Evolutionary conservation across 345 rosid species (phyloP).

Genomic region (Stellera chamaejasme): DNA sequence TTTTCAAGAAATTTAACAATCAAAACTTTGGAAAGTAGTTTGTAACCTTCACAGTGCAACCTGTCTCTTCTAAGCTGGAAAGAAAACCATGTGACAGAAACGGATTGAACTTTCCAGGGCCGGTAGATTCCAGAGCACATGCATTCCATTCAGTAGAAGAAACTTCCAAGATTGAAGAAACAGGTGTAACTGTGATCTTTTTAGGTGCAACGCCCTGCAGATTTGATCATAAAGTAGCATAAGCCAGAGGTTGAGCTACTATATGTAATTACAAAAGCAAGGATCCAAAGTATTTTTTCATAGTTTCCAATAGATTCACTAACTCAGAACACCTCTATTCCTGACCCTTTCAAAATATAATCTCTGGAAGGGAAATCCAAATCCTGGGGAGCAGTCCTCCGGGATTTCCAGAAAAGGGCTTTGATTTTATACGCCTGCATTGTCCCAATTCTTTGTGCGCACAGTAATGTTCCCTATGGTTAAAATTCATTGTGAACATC

Average conservation of each 20-base stretch:
- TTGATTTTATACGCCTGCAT: slow-evolving; percentile 23
- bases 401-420: slow-evolving; percentile 77
- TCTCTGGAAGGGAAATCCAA: slow-evolving; percentile 40
- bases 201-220: slow-evolving; percentile 35
- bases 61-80: slow-evolving; percentile 76
- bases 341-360: slow-evolving; percentile 42
- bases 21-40: slow-evolving; percentile 1
- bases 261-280: background rate
- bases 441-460: slow-evolving; percentile 16
- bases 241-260: background rate
- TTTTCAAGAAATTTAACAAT: background rate
- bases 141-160: slow-evolving; percentile 68
- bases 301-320: slow-evolving; percentile 1
- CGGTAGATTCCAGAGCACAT: slow-evolving; percentile 65
- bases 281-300: background rate
- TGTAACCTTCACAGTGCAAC: slow-evolving; percentile 61
- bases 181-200: slow-evolving; percentile 45
- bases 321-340: slow-evolving; percentile 43
- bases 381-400: slow-evolving; percentile 37
- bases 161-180: slow-evolving; percentile 70
- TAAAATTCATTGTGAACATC: background rate
- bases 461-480: slow-evolving; percentile 36
- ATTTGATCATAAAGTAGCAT: slow-evolving; percentile 9
- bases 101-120: slow-evolving; percentile 62
- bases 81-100: slow-evolving; percentile 76